Evolutionary conservation across 768 basidiomycete genomes (phyloP).

Genomic region (Calocybe gangraenosa): DNA sequence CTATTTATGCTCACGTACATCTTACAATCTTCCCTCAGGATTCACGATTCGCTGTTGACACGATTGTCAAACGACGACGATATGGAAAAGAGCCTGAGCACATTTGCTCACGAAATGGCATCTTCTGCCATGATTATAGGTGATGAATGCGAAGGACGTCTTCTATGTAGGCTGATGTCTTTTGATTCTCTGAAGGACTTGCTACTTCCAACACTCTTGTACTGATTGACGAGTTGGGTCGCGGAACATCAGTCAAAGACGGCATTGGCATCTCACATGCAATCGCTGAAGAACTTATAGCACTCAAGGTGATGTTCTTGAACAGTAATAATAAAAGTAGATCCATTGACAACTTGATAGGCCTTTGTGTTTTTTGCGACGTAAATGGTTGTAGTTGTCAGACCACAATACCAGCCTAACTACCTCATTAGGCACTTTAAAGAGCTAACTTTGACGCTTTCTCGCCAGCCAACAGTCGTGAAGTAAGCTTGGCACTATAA

Average conservation of each 20-base stretch:
- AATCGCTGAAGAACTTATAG: conserved; percentile 75
- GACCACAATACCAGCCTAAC: neutral
- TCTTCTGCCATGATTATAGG: conserved; percentile 89
- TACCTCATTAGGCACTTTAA: conserved; percentile 59
- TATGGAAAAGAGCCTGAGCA: conserved; percentile 84
- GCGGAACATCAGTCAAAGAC: conserved; percentile 85
- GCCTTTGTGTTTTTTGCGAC: conserved; percentile 90
- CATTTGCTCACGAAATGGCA: conserved; percentile 95
- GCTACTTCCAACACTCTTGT: conserved; percentile 70
- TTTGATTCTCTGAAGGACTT: conserved; percentile 42
- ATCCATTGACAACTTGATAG: conserved; percentile 31
- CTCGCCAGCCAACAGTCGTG: conserved; percentile 72
- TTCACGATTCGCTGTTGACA: conserved; percentile 81
- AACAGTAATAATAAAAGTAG: neutral
- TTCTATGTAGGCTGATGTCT: neutral
- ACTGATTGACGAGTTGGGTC: conserved; percentile 88
- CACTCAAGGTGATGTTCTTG: conserved; percentile 50
- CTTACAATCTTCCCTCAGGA: conserved; percentile 30
- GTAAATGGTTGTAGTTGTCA: conserved; percentile 30
- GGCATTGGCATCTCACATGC: conserved; percentile 82
- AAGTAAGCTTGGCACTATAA: conserved; percentile 42
- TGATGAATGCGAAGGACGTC: conserved; percentile 17
- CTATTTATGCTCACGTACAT: neutral
- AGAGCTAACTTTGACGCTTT: conserved; percentile 75
- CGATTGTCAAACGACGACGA: conserved; percentile 94